Base-by-base conservation (phyloP, 768 basidiomycete species). In the Mycena epipterygia region DNA sequence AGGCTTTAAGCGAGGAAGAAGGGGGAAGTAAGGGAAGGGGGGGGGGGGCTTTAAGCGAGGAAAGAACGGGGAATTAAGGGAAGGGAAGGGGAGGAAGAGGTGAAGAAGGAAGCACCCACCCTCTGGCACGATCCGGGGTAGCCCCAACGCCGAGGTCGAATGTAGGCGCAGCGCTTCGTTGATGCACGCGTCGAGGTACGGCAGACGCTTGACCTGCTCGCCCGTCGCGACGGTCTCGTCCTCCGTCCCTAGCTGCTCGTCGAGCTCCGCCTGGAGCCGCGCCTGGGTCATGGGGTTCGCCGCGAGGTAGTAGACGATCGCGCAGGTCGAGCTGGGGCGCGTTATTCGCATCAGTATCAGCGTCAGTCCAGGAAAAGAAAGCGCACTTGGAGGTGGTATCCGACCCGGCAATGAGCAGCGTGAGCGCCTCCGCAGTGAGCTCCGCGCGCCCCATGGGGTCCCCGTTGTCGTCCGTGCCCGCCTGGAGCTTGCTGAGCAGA, bases 341-440 rank as follows among this genome's bases (percentile, higher is more conserved):
- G 32, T 67, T n/a, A n/a, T n/a, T n/a, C n/a, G n/a, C n/a, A 23
- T 39, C 35, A 37, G 29, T 56, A 12, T 29, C 17, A 63, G 32
- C 25, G 21, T 55, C 46, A 17, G 17, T 17, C 41, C 29, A 58
- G 30, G 33, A 5, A 17, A 23, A 42, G 41, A 48, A n/a, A 19
- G 77, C 91, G 69, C 73, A 95, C 94, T 97, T 98, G 52, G 95
- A 96, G 0, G 96, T 97, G 1, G 96, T 98, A 76, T 98, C 96
- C 5, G 92, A 93, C 1, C 95, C 95, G 8, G 95, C 95, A 72
- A 96, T 95, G 21, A 96, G 86, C 55, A 95, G 89, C 0, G 95
- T 95, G 23, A 94, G 80, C 51, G 93, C 92, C 82, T 98, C 96
- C 0, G 95, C 95, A 1, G 95, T 97, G 64, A 98, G 81, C 77